Base-by-base conservation (phyloP, 257 asterid genomes). In the Fraxinus quadrangulata region DNA sequence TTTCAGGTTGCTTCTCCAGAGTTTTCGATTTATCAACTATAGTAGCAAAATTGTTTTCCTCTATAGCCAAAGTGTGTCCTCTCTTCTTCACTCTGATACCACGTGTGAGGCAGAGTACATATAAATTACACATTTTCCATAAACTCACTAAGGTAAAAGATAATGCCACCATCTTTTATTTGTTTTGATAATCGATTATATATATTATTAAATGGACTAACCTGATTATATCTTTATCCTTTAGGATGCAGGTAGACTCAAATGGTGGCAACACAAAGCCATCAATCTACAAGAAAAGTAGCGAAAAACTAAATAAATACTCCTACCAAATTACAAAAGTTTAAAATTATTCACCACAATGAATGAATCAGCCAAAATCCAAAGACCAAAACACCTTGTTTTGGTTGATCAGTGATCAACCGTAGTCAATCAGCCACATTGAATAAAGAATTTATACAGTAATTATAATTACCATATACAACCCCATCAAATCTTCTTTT, bases 201-300 rank as follows among this genome's bases (percentile, higher is more conserved):
- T 6, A 59, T 59, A 59, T 40, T 42, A 70, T 59, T 26, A 47
- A 31, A 47, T 59, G 65, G 51, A 81, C 89, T 76, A 36, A 93
- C 99, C 98, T 87, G 89, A 95, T 84, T 74, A 89, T 75, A 83
- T 95, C 99, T 74, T 86, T 69, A 54, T 89, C 94, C 83, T 88
- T 86, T 78, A 93, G 70, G 80, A 95, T 88, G 75, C 82, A 11
- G 47, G 90, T 84, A 0, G 97, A 93, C 77, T 89, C 97, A 87
- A 90, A 93, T 0, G 96, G 85, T 2, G 97, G 98, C 68, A 96
- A 83, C 77, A 85, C 95, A 80, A 87, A 96, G 31, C 96, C 93
- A 51, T 90, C 91, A 82, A 89, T 78, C 99, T 93, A 87, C 86
- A 83, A 77, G 31, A 77, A 80, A 47, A n/a, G 49, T 66, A 75